Evolutionary conservation across 257 asterid species (phyloP), one percentile per base, ranked within the genome.

Genomic region (Ilex asprella): DNA sequence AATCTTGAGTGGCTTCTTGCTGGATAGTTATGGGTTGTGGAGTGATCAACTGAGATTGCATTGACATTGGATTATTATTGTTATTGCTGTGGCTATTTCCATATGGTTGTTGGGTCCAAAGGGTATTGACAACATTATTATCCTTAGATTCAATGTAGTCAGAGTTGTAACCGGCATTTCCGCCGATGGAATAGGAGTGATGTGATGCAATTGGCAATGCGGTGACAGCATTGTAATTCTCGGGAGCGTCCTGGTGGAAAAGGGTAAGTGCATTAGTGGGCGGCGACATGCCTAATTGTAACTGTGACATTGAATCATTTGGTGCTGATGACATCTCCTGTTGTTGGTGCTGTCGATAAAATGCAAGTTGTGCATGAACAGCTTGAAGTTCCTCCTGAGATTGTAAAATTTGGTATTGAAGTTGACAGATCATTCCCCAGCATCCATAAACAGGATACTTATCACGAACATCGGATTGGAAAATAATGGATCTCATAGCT

Each of bases 401-500:
- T 35, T 76, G 15, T 39, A 81, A 95, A 32, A 85, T 79, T 57
- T 83, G 85, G 55, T 53, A 67, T 10, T 39, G 16, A 12, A 85
- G 79, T 13, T 77, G 80, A 6, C 81, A 87, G 61, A 87, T 79
- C 31, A 83, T 88, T 13, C 71, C 80, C 0, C 77, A 30, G 49
- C 97, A 90, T 2, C 97, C 97, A 6, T 71, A 68, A 0, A 87
- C 95, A 0, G 97, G 97, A 55, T 75, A 69, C 56, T 81, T 87
- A 0, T 83, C 95, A 3, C 97, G 85, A 64, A 75, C 78, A 59
- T 78, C 64, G 5, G 97, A 85, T 39, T 90, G 92, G 59, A 73
- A 83, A 47, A 85, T 85, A 59, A 90, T 87, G 27, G 95, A 85
- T 71, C 68, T 78, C 90, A 90, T 87, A 51, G 95, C 95, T 32